These are phyloP conservation scores for Calonectria hawksworthii DNA, from an alignment of 2,329 filamentous ascomycete species.

Conservation along the genomic window DNA sequence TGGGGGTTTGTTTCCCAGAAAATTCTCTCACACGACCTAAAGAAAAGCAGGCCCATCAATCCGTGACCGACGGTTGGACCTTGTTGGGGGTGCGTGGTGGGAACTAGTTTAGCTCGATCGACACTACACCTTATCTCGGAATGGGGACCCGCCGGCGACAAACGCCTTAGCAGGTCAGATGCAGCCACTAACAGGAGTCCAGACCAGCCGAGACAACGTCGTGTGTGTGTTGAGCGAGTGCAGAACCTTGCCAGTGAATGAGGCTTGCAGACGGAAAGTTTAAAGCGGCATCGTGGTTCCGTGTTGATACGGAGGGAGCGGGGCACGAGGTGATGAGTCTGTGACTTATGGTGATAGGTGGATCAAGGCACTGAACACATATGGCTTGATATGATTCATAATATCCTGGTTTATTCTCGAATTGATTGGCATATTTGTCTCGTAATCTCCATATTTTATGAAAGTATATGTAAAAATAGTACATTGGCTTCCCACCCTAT, in stretches of 20 bases:
- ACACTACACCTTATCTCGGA: conserved; percentile 7
- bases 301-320: not conserved
- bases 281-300: not conserved
- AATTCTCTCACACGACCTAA: conserved; percentile 27
- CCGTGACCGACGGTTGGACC: not conserved
- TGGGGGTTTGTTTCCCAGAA: not conserved
- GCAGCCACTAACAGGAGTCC: not conserved
- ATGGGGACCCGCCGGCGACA: not conserved
- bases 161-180: not conserved
- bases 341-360: not conserved
- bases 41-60: not conserved
- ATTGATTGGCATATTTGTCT: not conserved
- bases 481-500: too few species aligned
- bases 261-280: not conserved
- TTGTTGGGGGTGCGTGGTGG: not conserved
- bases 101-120: conserved; percentile 3
- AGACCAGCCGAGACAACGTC: not conserved
- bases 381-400: not conserved
- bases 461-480: too few species aligned
- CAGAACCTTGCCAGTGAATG: too few species aligned
- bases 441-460: not conserved
- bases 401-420: not conserved
- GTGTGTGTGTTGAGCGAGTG: not conserved
- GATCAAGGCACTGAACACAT: conserved; percentile 1
- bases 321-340: not conserved